Percentiles rank a stretch among this genome's conserved stretches.
Evolutionary conservation across 495 filamentous ascomycete genomes (phyloP).

Genomic region (Podospora fimiseda): DNA sequence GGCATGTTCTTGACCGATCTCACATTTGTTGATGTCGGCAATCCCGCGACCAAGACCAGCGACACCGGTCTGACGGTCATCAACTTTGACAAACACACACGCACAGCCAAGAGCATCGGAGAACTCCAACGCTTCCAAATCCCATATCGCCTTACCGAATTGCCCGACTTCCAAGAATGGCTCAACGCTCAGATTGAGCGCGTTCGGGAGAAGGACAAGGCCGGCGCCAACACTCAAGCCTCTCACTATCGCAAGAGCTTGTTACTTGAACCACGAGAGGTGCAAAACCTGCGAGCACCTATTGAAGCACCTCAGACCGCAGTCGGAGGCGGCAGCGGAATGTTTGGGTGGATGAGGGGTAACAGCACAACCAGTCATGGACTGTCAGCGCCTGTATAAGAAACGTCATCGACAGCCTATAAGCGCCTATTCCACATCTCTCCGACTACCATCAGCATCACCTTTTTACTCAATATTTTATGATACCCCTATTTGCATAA

Average conservation of each 20-base stretch:
- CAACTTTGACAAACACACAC: conserved; percentile 97
- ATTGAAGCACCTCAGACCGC: conserved; percentile 33
- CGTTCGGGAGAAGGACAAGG: conserved; percentile 69
- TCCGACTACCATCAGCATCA: neutral
- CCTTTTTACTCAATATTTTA: conserved; percentile 1
- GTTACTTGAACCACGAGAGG: conserved; percentile 77
- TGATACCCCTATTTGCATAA: conserved; percentile 15
- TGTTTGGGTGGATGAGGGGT: conserved; percentile 31
- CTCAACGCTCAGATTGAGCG: conserved; percentile 77
- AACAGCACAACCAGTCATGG: conserved; percentile 15
- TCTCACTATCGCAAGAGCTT: conserved; percentile 83
- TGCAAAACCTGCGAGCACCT: conserved; percentile 42
- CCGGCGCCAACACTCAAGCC: conserved; percentile 60
- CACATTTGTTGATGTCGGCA: conserved; percentile 87
- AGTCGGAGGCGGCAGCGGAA: conserved; percentile 12
- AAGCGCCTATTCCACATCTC: neutral
- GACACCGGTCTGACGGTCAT: conserved; percentile 63
- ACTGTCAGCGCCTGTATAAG: conserved; percentile 16
- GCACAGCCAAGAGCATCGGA: conserved; percentile 90
- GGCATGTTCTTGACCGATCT: conserved; percentile 91
- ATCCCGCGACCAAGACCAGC: conserved; percentile 60
- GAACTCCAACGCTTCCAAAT: conserved; percentile 97
- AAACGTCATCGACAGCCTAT: neutral
- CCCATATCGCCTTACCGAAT: conserved; percentile 76
- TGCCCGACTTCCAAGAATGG: conserved; percentile 92